Conservation (phyloP, 1,139 yeast genomes). For the Zygoascus hellenicus region DNA sequence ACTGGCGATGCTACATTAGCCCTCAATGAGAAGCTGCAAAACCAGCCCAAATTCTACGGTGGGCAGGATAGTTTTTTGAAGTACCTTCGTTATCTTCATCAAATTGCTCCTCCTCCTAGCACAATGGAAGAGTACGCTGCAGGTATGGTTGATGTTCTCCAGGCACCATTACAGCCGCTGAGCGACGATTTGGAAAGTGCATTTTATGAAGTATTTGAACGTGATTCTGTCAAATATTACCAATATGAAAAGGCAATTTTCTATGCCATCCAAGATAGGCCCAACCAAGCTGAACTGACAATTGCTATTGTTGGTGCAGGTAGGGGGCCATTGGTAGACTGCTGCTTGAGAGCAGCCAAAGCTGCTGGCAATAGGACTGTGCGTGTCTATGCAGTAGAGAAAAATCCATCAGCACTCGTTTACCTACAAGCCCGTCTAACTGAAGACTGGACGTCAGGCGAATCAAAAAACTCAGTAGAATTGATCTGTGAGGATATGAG, state of each 20-base stretch:
- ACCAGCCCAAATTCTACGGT: slow-evolving; percentile 30
- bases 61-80: slow-evolving; percentile 45
- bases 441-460: slow-evolving; percentile 26
- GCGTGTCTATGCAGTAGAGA: slow-evolving; percentile 57
- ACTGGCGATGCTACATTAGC: slow-evolving; percentile 5
- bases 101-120: slow-evolving; percentile 32
- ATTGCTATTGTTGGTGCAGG: slow-evolving; percentile 83
- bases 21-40: slow-evolving; percentile 3
- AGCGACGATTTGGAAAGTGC: slow-evolving; percentile 48
- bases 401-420: slow-evolving; percentile 57
- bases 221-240: slow-evolving; percentile 60
- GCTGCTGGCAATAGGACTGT: slow-evolving; percentile 31
- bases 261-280: slow-evolving; percentile 42
- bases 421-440: slow-evolving; percentile 28
- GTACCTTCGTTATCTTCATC: slow-evolving; percentile 47
- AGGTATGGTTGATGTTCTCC: slow-evolving; percentile 38
- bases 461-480: slow-evolving; percentile 33
- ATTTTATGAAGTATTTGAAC: slow-evolving; percentile 65
- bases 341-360: slow-evolving; percentile 41
- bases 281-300: slow-evolving; percentile 19
- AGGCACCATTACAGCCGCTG: slow-evolving; percentile 70
- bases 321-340: slow-evolving; percentile 68
- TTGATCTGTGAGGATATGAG: slow-evolving; percentile 57
- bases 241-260: slow-evolving; percentile 62
- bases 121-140: slow-evolving; percentile 34